Evolutionary conservation across 352 stramenopile species (phyloP).

Genomic region (Phytophthora niederhauseri): DNA sequence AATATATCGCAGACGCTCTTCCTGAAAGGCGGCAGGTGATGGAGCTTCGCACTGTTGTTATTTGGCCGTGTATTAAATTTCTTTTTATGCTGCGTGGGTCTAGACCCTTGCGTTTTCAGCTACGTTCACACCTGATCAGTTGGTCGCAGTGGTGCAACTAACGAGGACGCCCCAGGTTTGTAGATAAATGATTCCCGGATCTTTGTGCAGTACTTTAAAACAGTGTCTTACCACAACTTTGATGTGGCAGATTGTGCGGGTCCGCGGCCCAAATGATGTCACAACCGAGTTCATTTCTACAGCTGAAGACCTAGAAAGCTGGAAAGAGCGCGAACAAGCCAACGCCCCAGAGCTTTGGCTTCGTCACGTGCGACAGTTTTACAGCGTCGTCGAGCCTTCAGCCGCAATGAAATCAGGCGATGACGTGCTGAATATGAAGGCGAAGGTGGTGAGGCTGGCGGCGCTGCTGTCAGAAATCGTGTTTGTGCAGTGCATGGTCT

Average conservation of each 20-base stretch:
- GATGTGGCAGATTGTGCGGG: constrained; percentile 60
- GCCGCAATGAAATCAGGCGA: not conserved
- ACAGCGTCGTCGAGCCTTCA: constrained; percentile 49
- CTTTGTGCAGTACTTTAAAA: not conserved
- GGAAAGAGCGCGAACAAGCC: constrained; percentile 55
- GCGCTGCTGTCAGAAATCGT: constrained; percentile 64
- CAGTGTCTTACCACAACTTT: not conserved
- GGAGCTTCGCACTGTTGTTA: not conserved
- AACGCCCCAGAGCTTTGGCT: constrained; percentile 71
- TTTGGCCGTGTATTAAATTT: not conserved
- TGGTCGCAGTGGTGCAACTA: constrained; percentile 47
- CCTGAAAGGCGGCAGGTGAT: constrained; percentile 67
- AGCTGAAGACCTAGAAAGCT: constrained; percentile 44
- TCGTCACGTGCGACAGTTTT: constrained; percentile 72
- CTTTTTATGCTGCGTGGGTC: constrained; percentile 4
- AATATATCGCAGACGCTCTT: constrained; percentile 58
- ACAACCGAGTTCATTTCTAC: constrained; percentile 71
- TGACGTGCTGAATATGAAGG: constrained; percentile 46
- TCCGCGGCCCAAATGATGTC: constrained; percentile 59
- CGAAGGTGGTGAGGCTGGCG: constrained; percentile 63
- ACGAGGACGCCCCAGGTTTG: constrained; percentile 72
- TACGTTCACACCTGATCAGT: constrained; percentile 76
- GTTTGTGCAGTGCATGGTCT: constrained; percentile 85
- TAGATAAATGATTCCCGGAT: constrained; percentile 2
- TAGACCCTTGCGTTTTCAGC: constrained; percentile 82